Conservation (phyloP, 2,329 filamentous ascomycete species). For the Alternaria sp. region DNA sequence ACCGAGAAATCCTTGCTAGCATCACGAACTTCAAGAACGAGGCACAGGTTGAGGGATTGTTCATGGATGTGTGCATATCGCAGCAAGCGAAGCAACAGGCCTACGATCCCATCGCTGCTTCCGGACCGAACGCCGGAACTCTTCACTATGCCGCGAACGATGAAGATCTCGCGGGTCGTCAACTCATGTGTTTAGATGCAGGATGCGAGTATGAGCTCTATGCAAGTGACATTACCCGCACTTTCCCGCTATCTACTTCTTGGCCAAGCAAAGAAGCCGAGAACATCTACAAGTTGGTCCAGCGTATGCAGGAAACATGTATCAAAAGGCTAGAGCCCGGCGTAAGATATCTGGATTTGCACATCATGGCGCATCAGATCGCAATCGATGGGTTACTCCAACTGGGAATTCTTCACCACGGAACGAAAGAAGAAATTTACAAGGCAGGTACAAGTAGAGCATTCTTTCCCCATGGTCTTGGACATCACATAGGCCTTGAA, state of each 20-base stretch:
- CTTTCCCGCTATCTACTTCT: conserved; percentile 76
- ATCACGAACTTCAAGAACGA: conserved; percentile 74
- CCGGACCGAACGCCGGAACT: conserved; percentile 80
- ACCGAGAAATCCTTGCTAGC: conserved; percentile 71
- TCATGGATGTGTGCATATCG: conserved; percentile 74
- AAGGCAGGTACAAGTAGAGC: conserved; percentile 80
- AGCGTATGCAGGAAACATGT: conserved; percentile 79
- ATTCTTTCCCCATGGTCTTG: conserved; percentile 90
- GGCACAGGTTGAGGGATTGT: conserved; percentile 81
- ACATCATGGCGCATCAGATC: conserved; percentile 74
- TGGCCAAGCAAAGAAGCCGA: conserved; percentile 72
- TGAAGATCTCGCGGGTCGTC: conserved; percentile 69
- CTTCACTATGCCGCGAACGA: conserved; percentile 88
- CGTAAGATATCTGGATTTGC: conserved; percentile 72
- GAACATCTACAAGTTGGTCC: conserved; percentile 78
- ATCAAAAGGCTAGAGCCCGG: conserved; percentile 73
- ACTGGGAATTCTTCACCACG: conserved; percentile 74
- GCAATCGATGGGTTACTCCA: conserved; percentile 73
- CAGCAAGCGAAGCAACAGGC: conserved; percentile 78
- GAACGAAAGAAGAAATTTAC: conserved; percentile 72
- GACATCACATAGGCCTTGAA: conserved; percentile 91
- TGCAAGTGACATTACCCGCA: conserved; percentile 87
- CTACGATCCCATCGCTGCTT: conserved; percentile 87
- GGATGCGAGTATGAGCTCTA: conserved; percentile 87
- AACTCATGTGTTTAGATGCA: conserved; percentile 84